Base-by-base conservation (phyloP, 345 rosid genomes). In the Eucalyptus urophylla region DNA sequence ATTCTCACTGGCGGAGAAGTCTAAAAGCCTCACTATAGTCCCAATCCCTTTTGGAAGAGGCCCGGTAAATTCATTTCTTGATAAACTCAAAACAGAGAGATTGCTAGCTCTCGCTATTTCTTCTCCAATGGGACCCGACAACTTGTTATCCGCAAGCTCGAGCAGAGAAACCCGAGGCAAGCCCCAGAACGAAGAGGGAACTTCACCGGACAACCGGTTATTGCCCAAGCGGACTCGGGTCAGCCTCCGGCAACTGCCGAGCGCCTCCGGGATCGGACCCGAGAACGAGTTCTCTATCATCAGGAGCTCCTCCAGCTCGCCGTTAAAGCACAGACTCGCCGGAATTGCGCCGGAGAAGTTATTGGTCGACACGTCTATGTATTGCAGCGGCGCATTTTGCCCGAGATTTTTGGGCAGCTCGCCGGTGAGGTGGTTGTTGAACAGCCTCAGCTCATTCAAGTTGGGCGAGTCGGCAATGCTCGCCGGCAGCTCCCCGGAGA, bases 141-240 rank as follows among this genome's bases (percentile, higher is more conserved):
- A 90, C 44, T 94, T 93, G 89, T 97, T 97, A 81, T 92, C 92
- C 11, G 80, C 88, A 9, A 97, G 95, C 89, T 97, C 99, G 60
- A 97, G 93, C 89, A 98, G 92, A 89, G 92, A 93, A 17, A 96
- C 98, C 45, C 90, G 97, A 40, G 99, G 99, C 90, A 98, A 89
- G 6, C 99, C 99, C 99, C 99, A 98, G 86, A 98, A 91, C 12
- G 95, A 95, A 24, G 92, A 21, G 12, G 99, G 99, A 81, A 97
- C 93, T 81, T 91, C 93, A 14, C 99, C 99, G 44, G 98, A 94
- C n/a, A 98, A 92, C 83, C 67, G 92, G 93, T 98, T 98, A 88
- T 89, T 88, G 2, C 96, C 94, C 49, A 98, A 87, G 86, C 99
- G 96, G 81, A 98, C 88, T n/a, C 99, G 95, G 65, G 92, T 90